phyloP scores from a whole-genome alignment of 768 basidiomycete genomes.

The Pleurotus cornucopiae region DNA sequence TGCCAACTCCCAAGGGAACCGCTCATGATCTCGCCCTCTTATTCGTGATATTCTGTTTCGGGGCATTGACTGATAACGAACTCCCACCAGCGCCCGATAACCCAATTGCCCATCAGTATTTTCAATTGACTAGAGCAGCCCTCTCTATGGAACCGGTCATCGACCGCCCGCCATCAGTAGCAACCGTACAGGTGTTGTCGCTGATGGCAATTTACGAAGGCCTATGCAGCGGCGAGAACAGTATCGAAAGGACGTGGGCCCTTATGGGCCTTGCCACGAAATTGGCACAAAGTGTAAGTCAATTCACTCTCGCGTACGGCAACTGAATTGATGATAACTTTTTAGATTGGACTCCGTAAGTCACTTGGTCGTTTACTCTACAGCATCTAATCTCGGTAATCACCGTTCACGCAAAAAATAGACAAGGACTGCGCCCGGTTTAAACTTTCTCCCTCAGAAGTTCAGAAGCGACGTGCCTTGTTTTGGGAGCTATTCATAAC shows the following conservation, averaged over 20 bases:
- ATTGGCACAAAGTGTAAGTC: constrained; percentile 62
- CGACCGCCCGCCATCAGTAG: constrained; percentile 67
- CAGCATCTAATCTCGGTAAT: not conserved
- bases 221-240: constrained; percentile 60
- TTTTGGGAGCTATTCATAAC: constrained; percentile 77
- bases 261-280: constrained; percentile 63
- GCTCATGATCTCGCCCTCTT: constrained; percentile 63
- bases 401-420: constrained; percentile 16
- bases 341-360: constrained; percentile 67
- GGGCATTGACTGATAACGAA: constrained; percentile 51
- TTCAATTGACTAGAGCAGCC: constrained; percentile 58
- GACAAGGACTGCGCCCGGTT: constrained; percentile 74
- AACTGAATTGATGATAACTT: constrained; percentile 6
- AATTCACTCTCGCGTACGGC: not conserved
- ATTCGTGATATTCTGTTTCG: constrained; percentile 61
- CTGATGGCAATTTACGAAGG: constrained; percentile 73
- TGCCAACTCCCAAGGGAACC: constrained; percentile 16
- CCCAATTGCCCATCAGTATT: constrained; percentile 48
- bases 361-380: constrained; percentile 9
- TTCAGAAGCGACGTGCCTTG: constrained; percentile 65
- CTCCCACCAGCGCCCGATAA: constrained; percentile 52
- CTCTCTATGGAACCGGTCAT: constrained; percentile 64
- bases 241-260: constrained; percentile 66
- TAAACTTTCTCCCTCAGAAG: constrained; percentile 55
- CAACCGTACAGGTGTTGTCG: constrained; percentile 63